These are phyloP conservation scores for Paramecium pentaurelia DNA, from an alignment of 73 alveolate species.

Conservation along the genomic window DNA sequence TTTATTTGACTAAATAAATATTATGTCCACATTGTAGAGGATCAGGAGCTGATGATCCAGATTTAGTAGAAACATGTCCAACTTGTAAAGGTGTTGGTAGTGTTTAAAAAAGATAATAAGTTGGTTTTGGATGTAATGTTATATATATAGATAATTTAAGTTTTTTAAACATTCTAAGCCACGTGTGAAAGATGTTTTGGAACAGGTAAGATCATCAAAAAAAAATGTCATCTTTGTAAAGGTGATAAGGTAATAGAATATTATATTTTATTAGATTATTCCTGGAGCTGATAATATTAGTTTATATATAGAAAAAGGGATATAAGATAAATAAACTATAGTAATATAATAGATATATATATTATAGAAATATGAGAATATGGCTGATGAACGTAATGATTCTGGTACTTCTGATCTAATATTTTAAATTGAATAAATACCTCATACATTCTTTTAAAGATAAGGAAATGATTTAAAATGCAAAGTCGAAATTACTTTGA, in stretches of 20 bases:
- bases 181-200: constrained; percentile 86
- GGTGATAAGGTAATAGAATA: constrained; percentile 65
- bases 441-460: constrained; percentile 87
- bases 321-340: constrained; percentile 71
- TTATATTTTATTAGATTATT: constrained; percentile 16
- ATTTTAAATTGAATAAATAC: constrained; percentile 70
- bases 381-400: constrained; percentile 83
- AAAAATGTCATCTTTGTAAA: constrained; percentile 80
- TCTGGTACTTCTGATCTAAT: constrained; percentile 80
- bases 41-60: constrained; percentile 91
- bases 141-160: constrained; percentile 9
- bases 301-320: constrained; percentile 83
- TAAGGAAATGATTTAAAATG: constrained; percentile 80
- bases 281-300: constrained; percentile 82
- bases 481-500: constrained; percentile 75
- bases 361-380: constrained; percentile 70
- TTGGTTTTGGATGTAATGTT: constrained; percentile 85
- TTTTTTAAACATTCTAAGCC: constrained; percentile 53
- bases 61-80: constrained; percentile 76
- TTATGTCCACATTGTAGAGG: constrained; percentile 92
- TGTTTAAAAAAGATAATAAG: constrained; percentile 69
- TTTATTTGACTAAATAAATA: constrained; percentile 73
- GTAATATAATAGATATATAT: constrained; percentile 33
- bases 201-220: constrained; percentile 75
- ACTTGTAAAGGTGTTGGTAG: constrained; percentile 82